phyloP scores from a whole-genome alignment of 2,329 filamentous ascomycete species.

The Dryadomyces quercus-mongolicae region DNA sequence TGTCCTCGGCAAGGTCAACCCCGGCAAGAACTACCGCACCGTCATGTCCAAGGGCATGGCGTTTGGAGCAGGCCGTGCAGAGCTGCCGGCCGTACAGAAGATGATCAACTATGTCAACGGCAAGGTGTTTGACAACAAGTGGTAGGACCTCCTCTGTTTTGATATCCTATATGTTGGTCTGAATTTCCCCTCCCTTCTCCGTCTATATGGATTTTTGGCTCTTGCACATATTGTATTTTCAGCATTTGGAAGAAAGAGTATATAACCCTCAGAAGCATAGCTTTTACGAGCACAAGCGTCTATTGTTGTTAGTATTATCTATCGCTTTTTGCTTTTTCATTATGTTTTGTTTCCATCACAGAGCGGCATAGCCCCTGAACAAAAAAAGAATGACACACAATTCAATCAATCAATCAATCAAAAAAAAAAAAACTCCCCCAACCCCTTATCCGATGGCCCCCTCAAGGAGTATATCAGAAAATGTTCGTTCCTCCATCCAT shows the following conservation, averaged over 20 bases:
- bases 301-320: too few relatives aligned
- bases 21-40: constrained; percentile 40
- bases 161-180: background rate
- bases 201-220: too few relatives aligned
- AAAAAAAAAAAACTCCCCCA: background rate
- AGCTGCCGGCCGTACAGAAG: constrained; percentile 33
- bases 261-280: too few relatives aligned
- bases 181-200: too few relatives aligned
- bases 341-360: too few relatives aligned
- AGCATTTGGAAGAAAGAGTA: too few relatives aligned
- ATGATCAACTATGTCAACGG: constrained; percentile 38
- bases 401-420: background rate
- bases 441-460: too few relatives aligned
- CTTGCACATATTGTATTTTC: too few relatives aligned
- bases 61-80: constrained; percentile 32
- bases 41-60: constrained; percentile 38
- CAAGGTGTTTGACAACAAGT: constrained; percentile 32
- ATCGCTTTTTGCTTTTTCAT: too few relatives aligned
- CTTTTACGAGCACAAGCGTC: too few relatives aligned
- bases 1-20: constrained; percentile 41
- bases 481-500: too few relatives aligned
- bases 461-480: too few relatives aligned
- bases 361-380: background rate
- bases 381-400: background rate
- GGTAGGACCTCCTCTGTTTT: background rate